Base-by-base conservation (phyloP, 169 alveolate genomes). In the Plasmodium falciparum region DNA sequence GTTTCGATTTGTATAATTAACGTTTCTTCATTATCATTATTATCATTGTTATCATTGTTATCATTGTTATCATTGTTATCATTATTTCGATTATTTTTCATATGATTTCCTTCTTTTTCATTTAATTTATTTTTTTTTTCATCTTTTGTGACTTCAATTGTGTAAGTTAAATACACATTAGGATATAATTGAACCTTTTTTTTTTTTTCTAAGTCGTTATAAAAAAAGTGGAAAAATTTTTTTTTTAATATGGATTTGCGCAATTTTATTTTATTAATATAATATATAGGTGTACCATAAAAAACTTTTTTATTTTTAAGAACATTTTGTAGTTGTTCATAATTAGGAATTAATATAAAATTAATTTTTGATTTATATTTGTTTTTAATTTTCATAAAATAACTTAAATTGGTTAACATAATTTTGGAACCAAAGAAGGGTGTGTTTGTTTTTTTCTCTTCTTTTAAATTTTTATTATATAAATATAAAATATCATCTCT, bases 211-310 rank as follows among this genome's bases (percentile, higher is more conserved):
- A 63, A 47, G 67, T 58, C 67, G 7, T 65, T 43, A 3, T 12
- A 47, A 78, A 78, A 78, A 6, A 78, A 78, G n/a, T 78, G 72
- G 54, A 65, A 78, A 66, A 78, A 78, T 26, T 54, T 39, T 58
- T 78, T 78, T 59, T 78, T 78, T 49, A 78, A 49, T 12, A 24
- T 13, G 1, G 89, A 78, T 52, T 65, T 78, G 8, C 49, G 78
- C 11, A 78, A 71, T 12, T 22, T 65, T 24, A 78, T 59, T 56
- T 50, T 78, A 52, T 78, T 78, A 24, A 78, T 78, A 70, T 78
- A 78, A 71, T 78, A 78, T 56, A 78, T 71, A 3, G 89, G 89
- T 54, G 89, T 78, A 20, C 89, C 89, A 52, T 65, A 78, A 78
- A 78, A 78, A 7, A 78, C 61, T 17, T 78, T 78, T 66, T 78